Percentiles rank a stretch among this genome's conserved stretches.
phyloP scores from a whole-genome alignment of 768 basidiomycete species.

The Pleurotus tuoliensis region DNA sequence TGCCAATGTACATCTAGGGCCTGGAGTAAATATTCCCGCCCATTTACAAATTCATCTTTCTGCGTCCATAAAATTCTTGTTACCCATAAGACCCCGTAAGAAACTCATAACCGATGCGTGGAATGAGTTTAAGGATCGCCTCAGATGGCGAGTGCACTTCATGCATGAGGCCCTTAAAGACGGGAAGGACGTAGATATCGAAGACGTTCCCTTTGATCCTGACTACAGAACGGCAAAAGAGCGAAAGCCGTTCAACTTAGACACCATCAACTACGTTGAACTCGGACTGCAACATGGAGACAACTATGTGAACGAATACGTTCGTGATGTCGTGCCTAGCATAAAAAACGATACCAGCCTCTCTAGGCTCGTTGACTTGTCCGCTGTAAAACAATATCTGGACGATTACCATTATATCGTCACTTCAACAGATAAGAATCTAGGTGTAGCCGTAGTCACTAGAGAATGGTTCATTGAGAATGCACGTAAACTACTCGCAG shows the following conservation, averaged over 20 bases:
- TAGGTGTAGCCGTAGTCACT: conserved; percentile 18
- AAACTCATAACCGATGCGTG: conserved; percentile 11
- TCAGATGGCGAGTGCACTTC: conserved; percentile 13
- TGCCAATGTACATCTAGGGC: no score
- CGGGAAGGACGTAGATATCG: background rate
- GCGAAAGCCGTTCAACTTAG: background rate
- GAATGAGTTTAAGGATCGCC: conserved; percentile 15
- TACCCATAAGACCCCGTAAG: no score
- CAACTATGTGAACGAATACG: conserved; percentile 10
- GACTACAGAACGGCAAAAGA: conserved; percentile 15
- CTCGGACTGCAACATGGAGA: conserved; percentile 11
- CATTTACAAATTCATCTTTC: no score
- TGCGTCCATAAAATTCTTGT: no score
- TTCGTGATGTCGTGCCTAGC: background rate
- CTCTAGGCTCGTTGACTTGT: conserved; percentile 7
- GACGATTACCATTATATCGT: conserved; percentile 17
- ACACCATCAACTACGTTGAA: conserved; percentile 16
- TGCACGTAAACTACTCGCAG: conserved; percentile 7
- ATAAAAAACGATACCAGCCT: background rate
- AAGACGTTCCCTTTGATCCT: conserved; percentile 16
- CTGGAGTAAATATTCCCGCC: no score
- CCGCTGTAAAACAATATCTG: conserved; percentile 12
- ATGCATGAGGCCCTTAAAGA: background rate
- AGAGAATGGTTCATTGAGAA: conserved; percentile 20
- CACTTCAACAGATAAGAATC: conserved; percentile 22